phyloP scores from a whole-genome alignment of 192 early-diverging fungal species.

The Polychytrium aggregatum region DNA sequence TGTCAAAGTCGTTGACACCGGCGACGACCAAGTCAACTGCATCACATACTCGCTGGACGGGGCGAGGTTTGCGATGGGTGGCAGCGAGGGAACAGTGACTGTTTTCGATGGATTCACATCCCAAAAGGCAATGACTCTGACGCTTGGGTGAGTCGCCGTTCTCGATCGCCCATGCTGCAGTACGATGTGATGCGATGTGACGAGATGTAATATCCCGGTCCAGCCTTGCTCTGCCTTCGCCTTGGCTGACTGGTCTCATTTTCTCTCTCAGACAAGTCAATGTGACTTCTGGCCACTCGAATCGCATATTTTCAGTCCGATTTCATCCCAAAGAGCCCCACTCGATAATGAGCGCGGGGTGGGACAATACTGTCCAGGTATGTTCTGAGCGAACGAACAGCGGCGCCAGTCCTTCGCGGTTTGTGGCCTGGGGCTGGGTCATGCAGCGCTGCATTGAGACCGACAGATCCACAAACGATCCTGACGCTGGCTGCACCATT shows the following conservation, averaged over 20 bases:
- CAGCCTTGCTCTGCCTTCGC: background rate
- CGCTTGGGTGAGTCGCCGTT: conserved; percentile 11
- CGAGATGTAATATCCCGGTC: background rate
- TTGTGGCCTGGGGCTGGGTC: background rate
- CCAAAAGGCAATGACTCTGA: conserved; percentile 9
- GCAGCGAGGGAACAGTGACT: conserved; percentile 24
- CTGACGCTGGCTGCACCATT: background rate
- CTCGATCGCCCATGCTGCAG: background rate
- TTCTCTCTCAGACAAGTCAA: conserved; percentile 12
- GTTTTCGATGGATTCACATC: conserved; percentile 29
- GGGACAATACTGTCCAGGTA: conserved; percentile 45
- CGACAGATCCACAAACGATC: background rate
- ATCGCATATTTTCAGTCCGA: conserved; percentile 36
- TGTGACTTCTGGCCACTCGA: conserved; percentile 36
- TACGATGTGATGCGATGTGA: background rate
- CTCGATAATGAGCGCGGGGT: conserved; percentile 35
- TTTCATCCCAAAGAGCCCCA: conserved; percentile 40
- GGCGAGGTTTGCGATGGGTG: conserved; percentile 26
- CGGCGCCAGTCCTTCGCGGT: background rate
- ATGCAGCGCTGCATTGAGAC: background rate
- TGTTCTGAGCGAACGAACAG: background rate
- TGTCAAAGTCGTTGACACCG: conserved; percentile 25
- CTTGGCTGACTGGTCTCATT: background rate
- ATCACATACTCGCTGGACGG: conserved; percentile 22
- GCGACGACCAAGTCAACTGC: conserved; percentile 24